Conservation (phyloP, 768 basidiomycete species). For the Mycena alexandri region DNA sequence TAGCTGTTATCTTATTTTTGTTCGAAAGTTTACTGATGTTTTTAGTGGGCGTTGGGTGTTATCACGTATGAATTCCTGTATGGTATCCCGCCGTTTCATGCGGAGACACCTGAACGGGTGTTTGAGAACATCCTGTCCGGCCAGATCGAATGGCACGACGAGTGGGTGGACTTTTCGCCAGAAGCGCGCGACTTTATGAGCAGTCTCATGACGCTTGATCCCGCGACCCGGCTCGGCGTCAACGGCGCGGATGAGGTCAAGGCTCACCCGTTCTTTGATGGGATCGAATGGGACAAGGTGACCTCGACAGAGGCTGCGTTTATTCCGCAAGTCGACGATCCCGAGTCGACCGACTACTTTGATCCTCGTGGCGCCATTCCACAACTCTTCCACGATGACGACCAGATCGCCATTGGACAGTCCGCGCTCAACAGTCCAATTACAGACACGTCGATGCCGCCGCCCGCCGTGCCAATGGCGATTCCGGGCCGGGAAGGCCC, state of each 20-base stretch:
- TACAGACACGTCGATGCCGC: slow-evolving; percentile 55
- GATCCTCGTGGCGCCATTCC: slow-evolving; percentile 94
- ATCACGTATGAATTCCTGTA: slow-evolving; percentile 99
- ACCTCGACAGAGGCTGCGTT: slow-evolving; percentile 92
- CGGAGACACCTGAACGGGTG: slow-evolving; percentile 95
- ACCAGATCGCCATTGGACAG: slow-evolving; percentile 67
- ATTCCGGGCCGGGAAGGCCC: slow-evolving; percentile 53
- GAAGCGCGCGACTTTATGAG: slow-evolving; percentile 94
- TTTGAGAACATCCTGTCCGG: slow-evolving; percentile 98
- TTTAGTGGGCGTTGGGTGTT: slow-evolving; percentile 97
- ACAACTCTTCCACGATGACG: slow-evolving; percentile 93
- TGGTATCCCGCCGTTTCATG: slow-evolving; percentile 97
- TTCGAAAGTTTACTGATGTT: slow-evolving; percentile 16
- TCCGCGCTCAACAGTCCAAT: slow-evolving; percentile 62
- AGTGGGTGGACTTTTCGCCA: slow-evolving; percentile 86
- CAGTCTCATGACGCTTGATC: slow-evolving; percentile 85
- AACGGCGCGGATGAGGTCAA: slow-evolving; percentile 95
- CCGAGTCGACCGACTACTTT: slow-evolving; percentile 99
- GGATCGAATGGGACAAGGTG: slow-evolving; percentile 94
- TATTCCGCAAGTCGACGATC: slow-evolving; percentile 94
- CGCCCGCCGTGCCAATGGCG: slow-evolving; percentile 58
- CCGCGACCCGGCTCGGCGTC: slow-evolving; percentile 82
- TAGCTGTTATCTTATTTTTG: slow-evolving; percentile 48
- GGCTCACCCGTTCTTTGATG: slow-evolving; percentile 89
- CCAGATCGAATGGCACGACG: slow-evolving; percentile 95